phyloP scores from a whole-genome alignment of 306 rosid species.

The Sesbania bispinosa region DNA sequence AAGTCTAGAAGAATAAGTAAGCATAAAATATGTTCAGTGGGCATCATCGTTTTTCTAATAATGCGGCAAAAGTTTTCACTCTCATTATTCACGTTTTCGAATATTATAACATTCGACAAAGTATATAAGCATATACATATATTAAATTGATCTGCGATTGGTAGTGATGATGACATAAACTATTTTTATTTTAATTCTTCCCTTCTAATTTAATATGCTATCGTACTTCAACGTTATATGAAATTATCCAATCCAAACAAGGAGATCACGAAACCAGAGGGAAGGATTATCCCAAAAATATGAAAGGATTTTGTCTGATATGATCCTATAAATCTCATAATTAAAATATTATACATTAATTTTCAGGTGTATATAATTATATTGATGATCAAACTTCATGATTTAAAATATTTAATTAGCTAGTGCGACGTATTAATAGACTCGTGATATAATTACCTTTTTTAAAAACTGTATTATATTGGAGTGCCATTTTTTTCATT shows the following conservation, averaged over 20 bases:
- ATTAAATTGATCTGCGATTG: not conserved
- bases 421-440: not conserved
- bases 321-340: not conserved
- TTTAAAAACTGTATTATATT: too few species aligned
- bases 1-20: not conserved
- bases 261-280: not conserved
- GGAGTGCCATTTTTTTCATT: too few species aligned
- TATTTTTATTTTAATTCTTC: not conserved
- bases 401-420: not conserved
- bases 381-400: not conserved
- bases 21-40: conserved; percentile 2
- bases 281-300: not conserved
- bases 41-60: not conserved
- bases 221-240: too few species aligned
- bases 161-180: not conserved
- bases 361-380: not conserved
- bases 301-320: conserved; percentile 4
- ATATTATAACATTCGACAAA: not conserved
- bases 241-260: not conserved
- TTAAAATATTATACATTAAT: too few species aligned
- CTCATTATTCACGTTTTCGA: not conserved
- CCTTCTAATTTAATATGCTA: too few species aligned
- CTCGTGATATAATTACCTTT: too few species aligned
- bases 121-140: not conserved
- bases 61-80: not conserved